Evolutionary conservation across 495 filamentous ascomycete genomes (phyloP).

Genomic region (Friedmanniomyces simplex): DNA sequence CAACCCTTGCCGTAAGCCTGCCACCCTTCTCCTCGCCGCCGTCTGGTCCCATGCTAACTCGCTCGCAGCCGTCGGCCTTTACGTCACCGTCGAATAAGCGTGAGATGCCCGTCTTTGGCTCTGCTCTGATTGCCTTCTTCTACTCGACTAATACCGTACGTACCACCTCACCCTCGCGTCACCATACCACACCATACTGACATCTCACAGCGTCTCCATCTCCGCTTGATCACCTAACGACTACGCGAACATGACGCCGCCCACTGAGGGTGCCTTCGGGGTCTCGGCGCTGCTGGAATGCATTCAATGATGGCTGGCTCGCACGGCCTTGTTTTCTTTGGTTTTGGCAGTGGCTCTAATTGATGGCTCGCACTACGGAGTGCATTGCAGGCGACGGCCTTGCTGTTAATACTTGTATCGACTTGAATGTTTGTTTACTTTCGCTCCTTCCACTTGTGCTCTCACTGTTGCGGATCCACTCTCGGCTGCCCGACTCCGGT

Average conservation of each 20-base stretch:
- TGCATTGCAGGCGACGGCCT: neutral
- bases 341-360: neutral
- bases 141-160: too few species aligned
- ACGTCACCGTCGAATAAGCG: conserved; percentile 5
- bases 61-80: conserved; percentile 5
- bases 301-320: neutral
- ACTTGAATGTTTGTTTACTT: neutral
- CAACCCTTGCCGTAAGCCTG: conserved; percentile 19
- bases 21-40: neutral
- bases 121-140: too few species aligned
- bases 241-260: neutral
- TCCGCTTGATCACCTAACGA: neutral
- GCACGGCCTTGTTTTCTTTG: neutral
- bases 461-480: neutral
- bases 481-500: neutral
- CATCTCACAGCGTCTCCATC: too few species aligned
- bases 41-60: neutral
- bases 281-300: neutral
- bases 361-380: neutral
- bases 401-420: neutral
- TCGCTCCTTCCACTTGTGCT: neutral
- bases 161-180: too few species aligned
- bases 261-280: neutral
- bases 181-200: too few species aligned
- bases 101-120: too few species aligned